Percentiles rank a stretch among this genome's conserved stretches.
phyloP scores from a whole-genome alignment of 192 early-diverging fungal species.

The Gorgonomyces haynaldii region DNA sequence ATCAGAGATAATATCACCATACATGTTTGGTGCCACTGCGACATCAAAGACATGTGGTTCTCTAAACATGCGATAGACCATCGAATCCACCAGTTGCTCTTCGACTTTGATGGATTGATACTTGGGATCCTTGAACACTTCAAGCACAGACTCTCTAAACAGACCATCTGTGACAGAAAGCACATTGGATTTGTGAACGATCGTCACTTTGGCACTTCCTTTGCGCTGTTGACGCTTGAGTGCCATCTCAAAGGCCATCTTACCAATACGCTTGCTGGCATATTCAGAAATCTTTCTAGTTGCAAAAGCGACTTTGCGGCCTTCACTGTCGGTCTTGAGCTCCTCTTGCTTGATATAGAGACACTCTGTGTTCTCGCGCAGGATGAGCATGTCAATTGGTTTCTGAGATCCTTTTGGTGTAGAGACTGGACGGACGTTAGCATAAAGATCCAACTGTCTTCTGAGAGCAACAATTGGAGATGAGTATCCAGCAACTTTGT shows the following conservation, averaged over 20 bases:
- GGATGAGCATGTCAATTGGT: conserved; percentile 88
- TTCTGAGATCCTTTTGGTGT: conserved; percentile 48
- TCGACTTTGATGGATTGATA: conserved; percentile 63
- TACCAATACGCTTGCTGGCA: conserved; percentile 76
- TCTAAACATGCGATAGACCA: conserved; percentile 98
- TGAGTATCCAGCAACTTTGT: conserved; percentile 96
- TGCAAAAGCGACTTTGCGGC: conserved; percentile 63
- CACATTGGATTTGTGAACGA: conserved; percentile 97
- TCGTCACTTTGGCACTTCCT: conserved; percentile 57
- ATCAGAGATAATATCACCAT: conserved; percentile 96
- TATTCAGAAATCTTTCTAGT: conserved; percentile 83
- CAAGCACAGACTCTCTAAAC: conserved; percentile 71
- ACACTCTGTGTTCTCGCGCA: conserved; percentile 97
- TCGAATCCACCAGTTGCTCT: conserved; percentile 97
- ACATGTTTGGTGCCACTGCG: conserved; percentile 92
- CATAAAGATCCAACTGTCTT: conserved; percentile 91
- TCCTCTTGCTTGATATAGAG: conserved; percentile 80
- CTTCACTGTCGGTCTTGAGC: conserved; percentile 47
- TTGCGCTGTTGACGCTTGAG: conserved; percentile 44
- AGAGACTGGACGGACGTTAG: conserved; percentile 89
- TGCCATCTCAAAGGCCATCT: conserved; percentile 90
- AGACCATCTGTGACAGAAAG: conserved; percentile 90
- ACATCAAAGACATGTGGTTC: conserved; percentile 95
- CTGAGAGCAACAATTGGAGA: conserved; percentile 94
- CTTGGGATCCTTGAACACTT: conserved; percentile 54